These are phyloP conservation scores for Pleurostoma richardsiae DNA, from an alignment of 2,329 filamentous ascomycete genomes.

Conservation along the genomic window DNA sequence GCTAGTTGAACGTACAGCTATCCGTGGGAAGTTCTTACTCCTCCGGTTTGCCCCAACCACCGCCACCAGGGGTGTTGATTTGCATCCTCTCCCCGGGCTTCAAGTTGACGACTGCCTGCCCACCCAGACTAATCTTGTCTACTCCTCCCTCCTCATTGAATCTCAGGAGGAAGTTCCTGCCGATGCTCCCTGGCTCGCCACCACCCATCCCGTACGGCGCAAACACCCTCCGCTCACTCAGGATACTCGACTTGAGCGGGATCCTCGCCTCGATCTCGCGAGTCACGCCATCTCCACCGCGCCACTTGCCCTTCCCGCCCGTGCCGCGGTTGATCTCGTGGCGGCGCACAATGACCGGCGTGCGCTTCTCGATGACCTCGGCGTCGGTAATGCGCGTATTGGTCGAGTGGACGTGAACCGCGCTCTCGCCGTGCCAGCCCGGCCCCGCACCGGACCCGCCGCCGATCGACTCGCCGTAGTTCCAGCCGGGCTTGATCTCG, in stretches of 20 bases:
- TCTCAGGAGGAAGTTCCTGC: conserved; percentile 20
- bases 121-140: conserved; percentile 23
- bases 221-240: conserved; percentile 26
- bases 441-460: conserved; percentile 23
- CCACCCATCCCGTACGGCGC: conserved; percentile 26
- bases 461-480: conserved; percentile 23
- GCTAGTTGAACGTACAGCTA: no score
- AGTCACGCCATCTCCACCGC: conserved; percentile 23
- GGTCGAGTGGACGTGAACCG: conserved; percentile 20
- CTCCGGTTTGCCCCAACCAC: conserved; percentile 16
- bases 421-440: conserved; percentile 18
- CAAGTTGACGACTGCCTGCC: conserved; percentile 23
- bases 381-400: conserved; percentile 21
- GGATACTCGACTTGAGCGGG: conserved; percentile 25
- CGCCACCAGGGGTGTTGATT: conserved; percentile 28
- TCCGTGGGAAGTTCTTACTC: background rate
- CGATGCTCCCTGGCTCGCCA: conserved; percentile 16
- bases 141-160: conserved; percentile 17
- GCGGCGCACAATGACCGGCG: conserved; percentile 21
- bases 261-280: conserved; percentile 25
- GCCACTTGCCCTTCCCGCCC: conserved; percentile 20
- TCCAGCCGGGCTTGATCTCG: conserved; percentile 13
- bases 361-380: conserved; percentile 26
- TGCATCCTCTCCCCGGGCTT: conserved; percentile 25
- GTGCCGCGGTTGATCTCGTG: conserved; percentile 18